Conservation (phyloP, 2,329 filamentous ascomycete genomes). For the Rutstroemia sp. region DNA sequence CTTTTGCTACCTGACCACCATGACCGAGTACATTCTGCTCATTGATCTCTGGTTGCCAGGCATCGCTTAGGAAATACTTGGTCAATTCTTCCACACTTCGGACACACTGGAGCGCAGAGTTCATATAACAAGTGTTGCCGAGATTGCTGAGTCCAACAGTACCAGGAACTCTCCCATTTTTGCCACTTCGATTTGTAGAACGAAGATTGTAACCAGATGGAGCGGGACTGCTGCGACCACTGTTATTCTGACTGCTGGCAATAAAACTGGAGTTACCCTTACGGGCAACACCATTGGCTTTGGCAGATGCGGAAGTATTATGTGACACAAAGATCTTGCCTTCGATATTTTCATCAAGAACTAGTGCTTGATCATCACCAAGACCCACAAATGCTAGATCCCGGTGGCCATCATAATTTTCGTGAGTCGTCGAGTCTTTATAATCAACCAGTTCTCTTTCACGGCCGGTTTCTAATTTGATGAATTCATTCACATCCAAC, state of each 20-base stretch:
- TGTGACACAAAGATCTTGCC: slow-evolving; percentile 53
- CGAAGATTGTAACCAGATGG: slow-evolving; percentile 62
- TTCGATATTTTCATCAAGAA: slow-evolving; percentile 73
- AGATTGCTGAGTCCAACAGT: slow-evolving; percentile 81
- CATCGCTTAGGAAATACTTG: slow-evolving; percentile 75
- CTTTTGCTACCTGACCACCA: slow-evolving; percentile 76
- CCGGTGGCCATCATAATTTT: slow-evolving; percentile 69
- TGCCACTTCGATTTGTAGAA: slow-evolving; percentile 44
- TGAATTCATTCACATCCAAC: slow-evolving; percentile 50
- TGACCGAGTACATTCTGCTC: slow-evolving; percentile 77
- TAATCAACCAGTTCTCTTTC: slow-evolving; percentile 57
- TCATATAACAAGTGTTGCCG: slow-evolving; percentile 99
- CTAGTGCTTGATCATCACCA: slow-evolving; percentile 64
- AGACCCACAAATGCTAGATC: slow-evolving; percentile 61
- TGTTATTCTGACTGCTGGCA: slow-evolving; percentile 40
- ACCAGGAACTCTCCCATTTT: slow-evolving; percentile 63
- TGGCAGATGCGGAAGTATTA: slow-evolving; percentile 29
- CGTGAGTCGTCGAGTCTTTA: slow-evolving; percentile 63
- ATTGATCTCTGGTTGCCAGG: slow-evolving; percentile 78
- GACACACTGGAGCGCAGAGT: slow-evolving; percentile 91
- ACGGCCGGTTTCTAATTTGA: slow-evolving; percentile 51
- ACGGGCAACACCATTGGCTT: slow-evolving; percentile 14
- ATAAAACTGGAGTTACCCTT: slow-evolving; percentile 14
- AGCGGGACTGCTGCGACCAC: slow-evolving; percentile 62
- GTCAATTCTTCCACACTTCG: slow-evolving; percentile 89